A percentile compares a stretch with the other conserved stretches of the same genome.
phyloP scores from a whole-genome alignment of 2,329 filamentous ascomycete species.

The Rutstroemia sp. region DNA sequence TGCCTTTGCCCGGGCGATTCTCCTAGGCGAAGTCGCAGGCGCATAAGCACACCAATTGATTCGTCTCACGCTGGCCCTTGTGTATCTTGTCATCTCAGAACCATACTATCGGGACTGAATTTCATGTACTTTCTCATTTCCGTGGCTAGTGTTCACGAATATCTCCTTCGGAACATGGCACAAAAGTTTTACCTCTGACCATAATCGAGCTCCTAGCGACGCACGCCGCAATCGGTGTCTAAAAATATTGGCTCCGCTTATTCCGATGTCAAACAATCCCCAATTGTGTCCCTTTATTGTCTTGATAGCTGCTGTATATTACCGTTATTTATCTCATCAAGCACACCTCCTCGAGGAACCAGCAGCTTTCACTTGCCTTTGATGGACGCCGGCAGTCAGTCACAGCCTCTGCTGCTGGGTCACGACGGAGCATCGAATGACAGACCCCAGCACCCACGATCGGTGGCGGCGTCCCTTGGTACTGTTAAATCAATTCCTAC shows the following conservation, averaged over 20 bases:
- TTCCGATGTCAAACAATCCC: neutral
- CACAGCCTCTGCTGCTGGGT: neutral
- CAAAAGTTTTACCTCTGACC: neutral
- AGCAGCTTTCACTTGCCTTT: no score
- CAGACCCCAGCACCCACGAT: neutral
- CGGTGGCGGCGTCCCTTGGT: constrained; percentile 5
- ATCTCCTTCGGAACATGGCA: neutral
- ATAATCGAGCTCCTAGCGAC: neutral
- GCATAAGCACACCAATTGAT: neutral
- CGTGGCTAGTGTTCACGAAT: neutral
- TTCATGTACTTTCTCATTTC: neutral
- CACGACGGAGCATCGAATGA: no score
- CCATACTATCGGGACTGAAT: neutral
- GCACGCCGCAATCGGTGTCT: neutral
- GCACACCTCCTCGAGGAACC: neutral
- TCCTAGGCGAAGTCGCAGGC: neutral
- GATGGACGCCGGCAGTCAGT: no score
- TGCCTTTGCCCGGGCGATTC: no score
- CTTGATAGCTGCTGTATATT: neutral
- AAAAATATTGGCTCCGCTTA: neutral
- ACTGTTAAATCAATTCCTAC: constrained; percentile 14
- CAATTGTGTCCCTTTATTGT: neutral
- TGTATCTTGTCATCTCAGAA: neutral
- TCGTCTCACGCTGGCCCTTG: neutral
- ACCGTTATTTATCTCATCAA: neutral